A percentile compares a stretch with the other conserved stretches of the same genome.
phyloP scores from a whole-genome alignment of 805 yeast species.

The Yamadazyma scolyti region DNA sequence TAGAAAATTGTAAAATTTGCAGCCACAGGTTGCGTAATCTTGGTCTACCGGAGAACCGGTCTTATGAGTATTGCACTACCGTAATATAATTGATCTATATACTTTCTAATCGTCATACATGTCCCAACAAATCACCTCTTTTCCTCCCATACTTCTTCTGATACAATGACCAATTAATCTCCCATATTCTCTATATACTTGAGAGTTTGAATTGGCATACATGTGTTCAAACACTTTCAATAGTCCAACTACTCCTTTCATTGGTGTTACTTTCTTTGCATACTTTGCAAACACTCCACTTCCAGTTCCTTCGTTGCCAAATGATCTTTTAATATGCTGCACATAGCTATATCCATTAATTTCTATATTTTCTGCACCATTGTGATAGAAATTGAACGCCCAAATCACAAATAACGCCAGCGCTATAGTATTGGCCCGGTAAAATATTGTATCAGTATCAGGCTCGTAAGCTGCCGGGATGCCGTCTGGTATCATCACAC shows the following conservation, averaged over 20 bases:
- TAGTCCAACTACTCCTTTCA: slow-evolving; percentile 12
- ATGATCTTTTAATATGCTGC: slow-evolving; percentile 45
- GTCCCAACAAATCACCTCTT: slow-evolving; percentile 10
- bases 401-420: slow-evolving; percentile 5
- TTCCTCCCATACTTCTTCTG: slow-evolving; percentile 11
- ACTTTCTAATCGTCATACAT: slow-evolving; percentile 10
- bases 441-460: slow-evolving; percentile 5
- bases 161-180: slow-evolving; percentile 9
- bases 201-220: slow-evolving; percentile 5
- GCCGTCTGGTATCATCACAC: neutral
- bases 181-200: slow-evolving; percentile 7
- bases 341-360: slow-evolving; percentile 47
- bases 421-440: slow-evolving; percentile 5
- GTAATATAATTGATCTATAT: too few relatives aligned
- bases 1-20: too few relatives aligned
- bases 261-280: neutral
- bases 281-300: neutral
- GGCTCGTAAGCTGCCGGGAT: slow-evolving; percentile 2
- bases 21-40: too few relatives aligned
- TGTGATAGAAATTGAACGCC: slow-evolving; percentile 4
- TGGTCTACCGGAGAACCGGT: too few relatives aligned
- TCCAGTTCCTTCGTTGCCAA: neutral
- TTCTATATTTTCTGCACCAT: slow-evolving; percentile 2
- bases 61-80: too few relatives aligned
- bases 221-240: slow-evolving; percentile 7